Base-by-base conservation (phyloP, 257 asterid genomes). In the Pogostemon cablin region DNA sequence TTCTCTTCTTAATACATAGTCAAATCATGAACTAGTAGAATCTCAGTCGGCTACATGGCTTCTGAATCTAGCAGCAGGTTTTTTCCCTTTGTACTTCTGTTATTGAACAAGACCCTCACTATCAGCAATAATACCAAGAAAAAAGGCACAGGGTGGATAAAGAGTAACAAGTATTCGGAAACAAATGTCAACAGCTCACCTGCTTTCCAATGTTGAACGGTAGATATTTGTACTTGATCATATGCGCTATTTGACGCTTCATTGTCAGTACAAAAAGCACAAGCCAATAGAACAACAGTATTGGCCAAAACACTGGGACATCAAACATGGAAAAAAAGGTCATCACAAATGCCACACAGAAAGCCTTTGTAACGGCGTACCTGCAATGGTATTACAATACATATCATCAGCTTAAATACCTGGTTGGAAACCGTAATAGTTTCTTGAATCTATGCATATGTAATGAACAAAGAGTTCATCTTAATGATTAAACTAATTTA, bases 291-390 rank as follows among this genome's bases (percentile, higher is more conserved):
- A 81, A 84, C 76, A 92, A 73, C 65, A 92, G 69, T 75, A 90
- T 85, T 39, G 98, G 98, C 98, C 98, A 90, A 79, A 90, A 92
- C 54, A 88, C 98, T 3, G 98, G 98, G 73, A 92, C 96, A 65
- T 92, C 98, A 47, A 90, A 92, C 75, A 90, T 73, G 59, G 97
- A 86, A 68, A 92, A 90, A 86, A 90, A 85, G 69, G 97, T 92
- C 96, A 92, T 85, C 59, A 72, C 64, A 73, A 92, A 90, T 71
- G 97, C 95, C 34, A 90, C 72, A 62, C 91, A 88, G 78, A 90
- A 80, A 48, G 98, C 97, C 84, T 90, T 92, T 32, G 97, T 92
- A 78, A 92, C 82, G 69, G 97, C 91, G 81, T 90, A 92, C 98
- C 98, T 92, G 84, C 53, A 78, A 77, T 15, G 50, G 32, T 68